Evolutionary conservation across 1,284 basidiomycete species (phyloP), one percentile per base, ranked within the genome.

Genomic region (Fistulina hepatica): DNA sequence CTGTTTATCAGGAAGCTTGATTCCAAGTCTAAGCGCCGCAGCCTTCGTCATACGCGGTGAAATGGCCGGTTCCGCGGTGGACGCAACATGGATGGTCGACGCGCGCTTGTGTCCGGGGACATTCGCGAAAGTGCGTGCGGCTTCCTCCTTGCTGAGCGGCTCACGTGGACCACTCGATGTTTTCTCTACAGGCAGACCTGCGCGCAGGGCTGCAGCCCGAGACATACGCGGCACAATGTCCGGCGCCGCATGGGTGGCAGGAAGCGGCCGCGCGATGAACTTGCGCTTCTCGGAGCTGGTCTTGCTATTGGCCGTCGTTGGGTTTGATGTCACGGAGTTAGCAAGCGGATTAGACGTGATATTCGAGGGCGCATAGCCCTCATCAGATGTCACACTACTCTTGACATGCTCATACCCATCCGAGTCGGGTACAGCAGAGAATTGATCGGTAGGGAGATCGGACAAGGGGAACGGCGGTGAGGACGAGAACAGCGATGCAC

Each of bases 221-320:
- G 82, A 81, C 41, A 76, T 77, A 25, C 88, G 77, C 0, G 89
- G 89, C 17, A 76, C 65, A 43, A 86, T 85, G 45, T 76, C 70
- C 0, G 88, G 83, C 12, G 61, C 54, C 3, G 53, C 55, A 46
- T 69, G 69, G 0, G 81, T 76, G 6, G 68, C 47, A 0, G 86
- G 88, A 0, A 85, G 50, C 0, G 69, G 56, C n/a, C 85, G 76
- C 5, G 86, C 88, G 36, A 67, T 72, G 64, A 89, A 90, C 2
- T 57, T 45, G 1, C 60, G 47, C 41, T 71, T 77, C 21, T 42
- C 49, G 42, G 50, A 35, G 22, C 49, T 47, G 48, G 48, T 54
- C 55, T 37, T 52, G 47, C 35, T 47, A 52, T 25, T 34, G 27
- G 28, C 34, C 42, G 46, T 50, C 43, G 59, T 59, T 15, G 59